Percentiles rank a stretch among this genome's conserved stretches.
Evolutionary conservation across 108 stramenopile genomes (phyloP).

Genomic region (Schizochytrium sp.): DNA sequence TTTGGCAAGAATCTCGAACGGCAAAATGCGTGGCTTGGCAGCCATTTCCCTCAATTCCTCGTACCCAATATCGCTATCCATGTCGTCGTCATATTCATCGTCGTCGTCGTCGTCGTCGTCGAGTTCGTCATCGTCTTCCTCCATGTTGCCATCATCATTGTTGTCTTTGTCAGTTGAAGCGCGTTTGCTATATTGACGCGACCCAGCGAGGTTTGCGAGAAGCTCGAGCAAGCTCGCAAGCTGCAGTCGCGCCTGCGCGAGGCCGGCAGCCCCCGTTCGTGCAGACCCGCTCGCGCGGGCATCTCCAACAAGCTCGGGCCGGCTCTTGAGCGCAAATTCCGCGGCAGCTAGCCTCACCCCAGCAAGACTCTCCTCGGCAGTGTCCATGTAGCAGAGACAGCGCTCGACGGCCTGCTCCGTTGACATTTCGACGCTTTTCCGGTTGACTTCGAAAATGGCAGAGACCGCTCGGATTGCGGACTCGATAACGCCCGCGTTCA

Average conservation of each 20-base stretch:
- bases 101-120: neutral
- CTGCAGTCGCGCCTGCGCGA: neutral
- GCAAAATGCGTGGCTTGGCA: neutral
- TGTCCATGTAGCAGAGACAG: neutral
- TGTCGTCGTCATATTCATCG: neutral
- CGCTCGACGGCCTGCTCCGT: neutral
- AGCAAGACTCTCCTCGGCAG: neutral
- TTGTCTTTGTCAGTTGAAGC: neutral
- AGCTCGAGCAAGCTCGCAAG: neutral
- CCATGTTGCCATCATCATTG: neutral
- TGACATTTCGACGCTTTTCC: neutral
- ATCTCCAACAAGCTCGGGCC: neutral
- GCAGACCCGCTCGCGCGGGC: neutral
- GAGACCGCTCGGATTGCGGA: neutral
- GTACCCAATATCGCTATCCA: neutral
- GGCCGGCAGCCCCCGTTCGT: neutral
- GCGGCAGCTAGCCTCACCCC: neutral
- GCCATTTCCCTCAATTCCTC: neutral
- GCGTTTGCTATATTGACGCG: neutral
- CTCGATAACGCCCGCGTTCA: neutral
- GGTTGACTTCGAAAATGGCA: neutral
- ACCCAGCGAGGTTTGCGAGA: neutral
- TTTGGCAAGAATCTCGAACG: neutral
- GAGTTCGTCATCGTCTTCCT: neutral
- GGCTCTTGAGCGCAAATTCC: neutral